Evolutionary conservation across 1,284 basidiomycete species (phyloP), one percentile per base, ranked within the genome.

Genomic region (Ustilago sp.): DNA sequence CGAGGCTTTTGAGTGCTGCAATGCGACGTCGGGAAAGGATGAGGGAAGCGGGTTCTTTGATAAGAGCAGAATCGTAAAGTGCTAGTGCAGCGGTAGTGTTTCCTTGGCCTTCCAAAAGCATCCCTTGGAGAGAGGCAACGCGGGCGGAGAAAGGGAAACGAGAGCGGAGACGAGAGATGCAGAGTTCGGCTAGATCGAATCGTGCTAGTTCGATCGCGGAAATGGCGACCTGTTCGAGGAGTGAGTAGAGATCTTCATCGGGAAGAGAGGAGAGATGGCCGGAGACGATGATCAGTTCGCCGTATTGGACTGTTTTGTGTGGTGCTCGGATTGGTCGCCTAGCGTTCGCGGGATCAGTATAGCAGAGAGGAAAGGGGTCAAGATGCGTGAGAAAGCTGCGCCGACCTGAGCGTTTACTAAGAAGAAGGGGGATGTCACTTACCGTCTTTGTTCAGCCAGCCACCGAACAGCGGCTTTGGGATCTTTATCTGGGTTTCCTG

Each of bases 161-260:
- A 47, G 88, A 87, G 13, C 88, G 86, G 13, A 99, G 89, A 55
- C 90, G 88, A 53, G 89, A 86, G 48, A 96, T 88, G 85, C 94
- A 91, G 59, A 88, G 87, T 91, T 93, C 91, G 28, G 95, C 94
- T n/a, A 94, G 87, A 59, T 93, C 90, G 45, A 92, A 81, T 62
- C 91, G 89, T 17, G 93, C 93, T 15, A 93, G 87, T 83, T 98
- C 95, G 59, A 97, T 88, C 0, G 96, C 91, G 2, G 96, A 94
- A 43, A 95, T 88, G 4, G 91, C 91, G 1, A 98, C 88, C 83
- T 98, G 95, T 85, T 98, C 96, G 15, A 95, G 87, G 71, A 94
- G 91, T 2, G 91, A 89, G 94, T 94, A 97, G 8, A 84, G 82
- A 71, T 82, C 74, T 50, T 78, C 78, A 23, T 68, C 63, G 28